Evolutionary conservation across 2,329 filamentous ascomycete species (phyloP), one percentile per base, ranked within the genome.

Genomic region (Arachnopeziza araneosa): DNA sequence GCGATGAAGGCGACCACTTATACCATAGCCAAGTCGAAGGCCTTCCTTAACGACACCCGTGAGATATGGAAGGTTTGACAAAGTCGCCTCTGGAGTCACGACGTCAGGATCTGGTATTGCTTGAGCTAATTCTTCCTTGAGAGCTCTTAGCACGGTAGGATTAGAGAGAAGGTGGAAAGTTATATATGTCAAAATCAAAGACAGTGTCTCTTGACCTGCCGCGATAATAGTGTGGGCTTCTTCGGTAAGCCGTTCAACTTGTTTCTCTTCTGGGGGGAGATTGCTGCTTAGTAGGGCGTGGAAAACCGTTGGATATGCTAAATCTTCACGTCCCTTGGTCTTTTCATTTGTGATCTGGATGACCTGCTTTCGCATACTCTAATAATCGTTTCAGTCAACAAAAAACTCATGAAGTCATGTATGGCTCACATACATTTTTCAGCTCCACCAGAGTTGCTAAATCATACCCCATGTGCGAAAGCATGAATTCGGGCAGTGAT

Each of bases 151-250:
- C 4, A 74, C 68, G 0, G 60, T 4, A 0, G 74, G 72, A 22
- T 74, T 68, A 14, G 66, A 60, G 24, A 75, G 71, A 1, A 78
- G 63, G 68, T 75, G 61, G 65, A 71, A 78, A 8, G 72, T 68
- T 8, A 72, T 65, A 54, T 6, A n/a, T 30, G 52, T 30, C 52
- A 54, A 30, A 14, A 26, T 30, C 23, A 26, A 26, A 14, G 2
- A 71, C 73, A 3, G 56, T 9, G 73, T 78, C 60, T 78, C 75
- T 0, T 72, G 74, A 0, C 76, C 77, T 1, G 74, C 77, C 1
- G 69, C 64, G 0, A 77, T 54, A 22, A 79, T 60, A 3, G 69
- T 64, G 23, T 73, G 72, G 0, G 72, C 76, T 51, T 79, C 77
- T 3, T 76, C 70, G 8, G 68, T 69, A 0, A 78, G 66, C 0